Evolutionary conservation across 352 stramenopile genomes (phyloP).

Genomic region (Thalassiosira mediterranea): DNA sequence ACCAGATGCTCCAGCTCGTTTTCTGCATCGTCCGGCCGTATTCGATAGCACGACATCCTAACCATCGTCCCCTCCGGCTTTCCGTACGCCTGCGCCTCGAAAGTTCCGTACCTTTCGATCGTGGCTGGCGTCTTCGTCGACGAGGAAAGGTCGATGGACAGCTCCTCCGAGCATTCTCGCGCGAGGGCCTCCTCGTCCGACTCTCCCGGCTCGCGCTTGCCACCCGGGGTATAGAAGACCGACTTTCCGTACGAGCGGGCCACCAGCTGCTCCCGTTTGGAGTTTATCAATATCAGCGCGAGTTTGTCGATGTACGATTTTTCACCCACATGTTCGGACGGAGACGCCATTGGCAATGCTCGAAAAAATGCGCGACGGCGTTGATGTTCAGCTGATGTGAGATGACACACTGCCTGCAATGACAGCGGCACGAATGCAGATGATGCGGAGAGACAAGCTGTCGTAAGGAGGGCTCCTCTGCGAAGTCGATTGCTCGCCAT

Average conservation of each 20-base stretch:
- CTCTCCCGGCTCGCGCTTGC: constrained; percentile 56
- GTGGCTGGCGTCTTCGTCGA: constrained; percentile 30
- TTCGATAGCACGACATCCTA: constrained; percentile 56
- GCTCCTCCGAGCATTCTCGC: constrained; percentile 61
- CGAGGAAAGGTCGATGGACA: constrained; percentile 49
- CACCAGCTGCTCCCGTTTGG: constrained; percentile 55
- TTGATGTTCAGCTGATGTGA: too few species aligned
- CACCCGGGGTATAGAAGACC: constrained; percentile 64
- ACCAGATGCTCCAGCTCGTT: constrained; percentile 46
- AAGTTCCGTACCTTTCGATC: constrained; percentile 56
- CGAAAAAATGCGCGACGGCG: too few species aligned
- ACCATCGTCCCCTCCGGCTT: constrained; percentile 63
- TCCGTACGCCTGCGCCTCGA: constrained; percentile 61
- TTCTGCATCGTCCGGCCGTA: constrained; percentile 40
- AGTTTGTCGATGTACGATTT: constrained; percentile 60
- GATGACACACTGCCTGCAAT: too few species aligned
- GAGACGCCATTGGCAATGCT: too few species aligned
- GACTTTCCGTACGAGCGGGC: constrained; percentile 47
- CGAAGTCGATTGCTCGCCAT: too few species aligned
- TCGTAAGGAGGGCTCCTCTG: too few species aligned
- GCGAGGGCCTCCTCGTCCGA: constrained; percentile 55
- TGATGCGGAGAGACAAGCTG: too few species aligned
- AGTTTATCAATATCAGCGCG: constrained; percentile 55
- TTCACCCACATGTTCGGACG: constrained; percentile 2
- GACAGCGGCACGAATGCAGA: too few species aligned